Percentiles rank a stretch among this genome's conserved stretches.
phyloP scores from a whole-genome alignment of 306 rosid species.

The Sicyos baderoa region DNA sequence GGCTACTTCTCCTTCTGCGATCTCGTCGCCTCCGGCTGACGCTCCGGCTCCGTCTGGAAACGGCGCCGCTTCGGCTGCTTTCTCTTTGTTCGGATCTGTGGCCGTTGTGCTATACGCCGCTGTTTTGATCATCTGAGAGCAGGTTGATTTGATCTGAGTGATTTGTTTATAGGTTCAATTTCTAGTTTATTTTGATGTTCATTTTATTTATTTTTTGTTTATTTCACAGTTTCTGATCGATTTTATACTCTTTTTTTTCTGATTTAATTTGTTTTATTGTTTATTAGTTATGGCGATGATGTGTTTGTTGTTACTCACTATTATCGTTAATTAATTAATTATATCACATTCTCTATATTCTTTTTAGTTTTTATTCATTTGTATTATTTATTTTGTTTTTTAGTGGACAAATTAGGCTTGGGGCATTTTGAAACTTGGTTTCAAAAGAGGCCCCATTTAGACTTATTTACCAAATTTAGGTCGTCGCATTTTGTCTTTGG shows the following conservation, averaged over 20 bases:
- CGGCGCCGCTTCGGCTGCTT: constrained; percentile 11
- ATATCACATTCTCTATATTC: not conserved
- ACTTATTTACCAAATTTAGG: too few species aligned
- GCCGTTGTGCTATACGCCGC: constrained; percentile 29
- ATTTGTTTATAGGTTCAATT: not conserved
- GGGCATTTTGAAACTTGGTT: too few species aligned
- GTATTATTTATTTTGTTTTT: too few species aligned
- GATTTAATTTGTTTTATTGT: constrained; percentile 4
- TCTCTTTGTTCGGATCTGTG: constrained; percentile 26
- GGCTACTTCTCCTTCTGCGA: not conserved
- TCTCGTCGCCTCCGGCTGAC: constrained; percentile 16
- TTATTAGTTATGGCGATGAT: not conserved
- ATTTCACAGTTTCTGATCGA: not conserved
- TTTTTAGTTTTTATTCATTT: too few species aligned
- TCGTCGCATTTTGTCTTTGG: too few species aligned
- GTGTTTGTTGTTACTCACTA: not conserved
- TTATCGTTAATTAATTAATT: not conserved
- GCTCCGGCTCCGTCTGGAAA: constrained; percentile 22
- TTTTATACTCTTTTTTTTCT: not conserved
- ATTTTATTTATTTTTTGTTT: not conserved
- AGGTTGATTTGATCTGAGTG: not conserved
- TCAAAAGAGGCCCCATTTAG: too few species aligned
- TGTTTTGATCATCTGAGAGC: constrained; percentile 28
- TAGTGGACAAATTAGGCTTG: too few species aligned
- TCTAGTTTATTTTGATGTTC: too few species aligned